Base-by-base conservation (phyloP, 768 basidiomycete species). In the Leccinum aurantiacum region DNA sequence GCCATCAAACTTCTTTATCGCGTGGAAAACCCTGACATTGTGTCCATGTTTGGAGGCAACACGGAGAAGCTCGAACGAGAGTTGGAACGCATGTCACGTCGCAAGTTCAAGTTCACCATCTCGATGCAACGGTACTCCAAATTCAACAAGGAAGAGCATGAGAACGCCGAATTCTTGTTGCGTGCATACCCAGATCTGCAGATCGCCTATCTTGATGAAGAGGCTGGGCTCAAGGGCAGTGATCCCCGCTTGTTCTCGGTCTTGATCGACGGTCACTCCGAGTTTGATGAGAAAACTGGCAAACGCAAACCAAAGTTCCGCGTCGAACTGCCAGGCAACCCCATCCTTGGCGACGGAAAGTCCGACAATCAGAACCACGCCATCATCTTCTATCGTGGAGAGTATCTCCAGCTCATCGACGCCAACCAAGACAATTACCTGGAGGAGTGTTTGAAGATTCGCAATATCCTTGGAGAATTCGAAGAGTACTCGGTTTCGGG, bases 351-450 rank as follows among this genome's bases (percentile, higher is more conserved):
- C 63, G 97, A 99, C 69, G 97, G 97, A 57, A 99, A 99, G 78
- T 96, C 94, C 14, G 97, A 98, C 77, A 99, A 99, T 75, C 97
- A 99, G 81, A 99, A 99, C 76, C 97, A 99, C 71, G 96, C 97
- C 29, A 98, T 99, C 69, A 82, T 98, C 69, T 99, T 99, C 82
- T 97, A 98, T 76, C 93, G 97, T 50, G 97, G 97, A 64, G 97
- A 99, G 77, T 98, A 97, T 74, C 82, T 99, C 53, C 97, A 99
- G 76, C 90, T 99, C 67, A 98, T 99, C 76, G 97, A 99, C 66
- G 97, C 97, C 67, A 99, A 99, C 73, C 97, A 99, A 78, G 97
- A 99, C 80, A 99, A 98, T 78, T 99, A 99, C 70, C 80, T 99
- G 68, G 97, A 99, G 74, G 97, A 99, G 72, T 99, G 97, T 75